Base-by-base conservation (phyloP, 371 early-diverging fungal species). In the Mucor saturninus region DNA sequence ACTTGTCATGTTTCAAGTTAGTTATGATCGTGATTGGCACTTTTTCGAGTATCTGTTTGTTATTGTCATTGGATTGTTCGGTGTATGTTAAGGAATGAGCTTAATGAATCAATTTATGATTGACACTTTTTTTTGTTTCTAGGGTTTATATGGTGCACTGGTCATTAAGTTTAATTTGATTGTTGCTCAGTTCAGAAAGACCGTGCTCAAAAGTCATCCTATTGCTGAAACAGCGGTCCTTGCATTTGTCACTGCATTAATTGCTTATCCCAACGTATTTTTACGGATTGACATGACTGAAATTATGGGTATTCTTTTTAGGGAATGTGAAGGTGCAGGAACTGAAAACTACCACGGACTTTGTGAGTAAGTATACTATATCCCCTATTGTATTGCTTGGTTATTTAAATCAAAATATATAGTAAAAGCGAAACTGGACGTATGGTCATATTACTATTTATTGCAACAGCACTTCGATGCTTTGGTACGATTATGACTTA, bases 1-100 rank as follows among this genome's bases (percentile, higher is more conserved):
- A 75, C 80, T 95, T 14, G 97, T 98, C 59, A 82, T 94, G 76
- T 98, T 96, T 75, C 95, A 97, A 75, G 97, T 95, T n/a, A 87
- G 90, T 4, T 95, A 97, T 68, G 87, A 91, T 62, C 81, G 91
- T 39, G 91, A 90, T 49, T 98, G 96, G 93, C 91, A 93, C 58
- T 81, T 88, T 59, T 96, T 97, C 73, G 99, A 91, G 61, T 70
- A 92, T 61, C 50, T 88, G 13, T 91, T 93, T 56, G 97, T 95
- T 65, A 64, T 91, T 21, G 51, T 97, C 4, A 83, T 98, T 39
- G 99, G 99, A 14, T 73, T 95, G 1, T 86, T 97, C 69, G 97
- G 98, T 13, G 93, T 92, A 83, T 79, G 51, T 68, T 30, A 11
- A 14, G 14, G 15, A 15, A 14, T n/a, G 6, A 10, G 11, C n/a